Evolutionary conservation across 768 basidiomycete species (phyloP).

Genomic region (Lactifluus subvellereus): DNA sequence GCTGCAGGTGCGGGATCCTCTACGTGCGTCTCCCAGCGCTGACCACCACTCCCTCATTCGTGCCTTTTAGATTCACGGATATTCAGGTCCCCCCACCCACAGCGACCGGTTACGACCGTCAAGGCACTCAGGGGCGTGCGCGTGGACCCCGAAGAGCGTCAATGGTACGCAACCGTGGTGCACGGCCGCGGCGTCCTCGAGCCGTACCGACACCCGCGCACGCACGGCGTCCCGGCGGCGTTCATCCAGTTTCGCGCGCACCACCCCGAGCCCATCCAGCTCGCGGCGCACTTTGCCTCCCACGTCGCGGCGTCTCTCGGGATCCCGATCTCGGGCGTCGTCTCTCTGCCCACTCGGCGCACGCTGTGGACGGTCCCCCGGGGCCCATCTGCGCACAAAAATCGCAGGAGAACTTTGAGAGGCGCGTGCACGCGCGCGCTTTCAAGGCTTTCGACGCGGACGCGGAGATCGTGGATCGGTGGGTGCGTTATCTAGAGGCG

Average conservation of each 20-base stretch:
- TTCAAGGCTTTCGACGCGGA: conserved; percentile 92
- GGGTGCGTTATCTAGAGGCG: conserved; percentile 69
- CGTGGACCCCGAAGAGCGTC: conserved; percentile 31
- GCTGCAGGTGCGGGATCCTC: not conserved
- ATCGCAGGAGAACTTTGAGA: conserved; percentile 94
- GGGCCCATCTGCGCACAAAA: conserved; percentile 88
- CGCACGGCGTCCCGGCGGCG: conserved; percentile 72
- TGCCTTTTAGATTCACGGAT: not conserved
- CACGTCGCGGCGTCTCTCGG: conserved; percentile 81
- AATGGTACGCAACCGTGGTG: conserved; percentile 48
- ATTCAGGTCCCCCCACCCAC: not conserved
- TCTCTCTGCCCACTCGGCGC: conserved; percentile 66
- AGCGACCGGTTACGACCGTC: not conserved
- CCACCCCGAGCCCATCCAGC: conserved; percentile 56
- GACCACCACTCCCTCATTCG: not conserved
- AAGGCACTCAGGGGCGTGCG: conserved; percentile 11
- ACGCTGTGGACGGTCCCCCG: conserved; percentile 81
- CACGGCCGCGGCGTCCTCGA: conserved; percentile 55
- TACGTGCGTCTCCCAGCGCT: not conserved
- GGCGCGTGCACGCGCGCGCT: conserved; percentile 72
- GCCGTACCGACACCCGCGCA: conserved; percentile 52
- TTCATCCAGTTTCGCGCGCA: conserved; percentile 80
- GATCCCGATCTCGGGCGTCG: conserved; percentile 65
- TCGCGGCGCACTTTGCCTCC: conserved; percentile 77
- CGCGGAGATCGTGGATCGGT: conserved; percentile 67